Percentiles rank a stretch among this genome's conserved stretches.
These are phyloP conservation scores for Tetragonia tetragonoides DNA, from an alignment of 148 eudicot species.

Conservation along the genomic window DNA sequence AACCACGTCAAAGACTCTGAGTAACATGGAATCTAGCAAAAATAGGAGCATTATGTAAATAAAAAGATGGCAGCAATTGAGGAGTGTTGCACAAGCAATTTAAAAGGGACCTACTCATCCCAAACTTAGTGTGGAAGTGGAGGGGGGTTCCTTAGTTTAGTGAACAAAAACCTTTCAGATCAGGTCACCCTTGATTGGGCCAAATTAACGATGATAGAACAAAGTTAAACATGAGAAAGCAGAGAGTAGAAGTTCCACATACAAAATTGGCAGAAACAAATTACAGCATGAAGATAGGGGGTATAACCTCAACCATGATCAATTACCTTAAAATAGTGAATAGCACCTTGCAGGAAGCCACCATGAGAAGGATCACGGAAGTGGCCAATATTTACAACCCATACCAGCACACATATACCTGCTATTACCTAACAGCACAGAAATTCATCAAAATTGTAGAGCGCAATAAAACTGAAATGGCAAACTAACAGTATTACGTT, in stretches of 20 bases:
- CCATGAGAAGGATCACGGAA: slow-evolving; percentile 98
- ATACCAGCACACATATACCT: slow-evolving; percentile 92
- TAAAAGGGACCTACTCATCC: no score
- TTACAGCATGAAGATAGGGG: neutral
- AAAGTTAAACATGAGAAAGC: neutral
- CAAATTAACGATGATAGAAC: neutral
- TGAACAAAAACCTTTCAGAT: neutral
- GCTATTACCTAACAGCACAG: slow-evolving; percentile 75
- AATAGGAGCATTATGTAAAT: neutral
- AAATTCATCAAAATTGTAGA: slow-evolving; percentile 17
- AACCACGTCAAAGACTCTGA: no score
- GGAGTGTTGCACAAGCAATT: no score
- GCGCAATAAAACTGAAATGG: neutral
- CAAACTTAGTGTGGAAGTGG: neutral
- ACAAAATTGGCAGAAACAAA: slow-evolving; percentile 2
- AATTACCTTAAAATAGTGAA: slow-evolving; percentile 96
- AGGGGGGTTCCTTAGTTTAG: neutral
- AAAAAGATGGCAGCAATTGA: neutral
- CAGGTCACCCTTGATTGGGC: neutral
- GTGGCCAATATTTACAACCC: slow-evolving; percentile 98
- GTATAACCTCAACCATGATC: slow-evolving; percentile 4
- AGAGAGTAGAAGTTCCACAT: neutral
- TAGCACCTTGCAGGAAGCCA: slow-evolving; percentile 89
- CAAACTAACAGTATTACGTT: neutral
- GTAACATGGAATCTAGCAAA: neutral